Evolutionary conservation across 805 yeast species (phyloP).

Genomic region (Sporopachydermia quercuum): DNA sequence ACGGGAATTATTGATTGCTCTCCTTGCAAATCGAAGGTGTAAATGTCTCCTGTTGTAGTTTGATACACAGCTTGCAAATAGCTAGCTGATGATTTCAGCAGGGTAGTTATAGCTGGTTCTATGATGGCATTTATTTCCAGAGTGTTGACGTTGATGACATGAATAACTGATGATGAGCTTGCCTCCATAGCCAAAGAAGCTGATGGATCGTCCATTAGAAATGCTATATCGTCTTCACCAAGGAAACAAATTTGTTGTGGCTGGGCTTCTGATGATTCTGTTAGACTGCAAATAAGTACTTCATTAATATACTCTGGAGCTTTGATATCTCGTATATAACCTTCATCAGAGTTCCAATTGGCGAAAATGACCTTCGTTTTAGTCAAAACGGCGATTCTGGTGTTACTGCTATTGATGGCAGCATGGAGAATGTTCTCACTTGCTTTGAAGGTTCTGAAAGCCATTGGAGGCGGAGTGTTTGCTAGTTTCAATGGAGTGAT

Average conservation of each 20-base stretch:
- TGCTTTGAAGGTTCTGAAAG: conserved; percentile 49
- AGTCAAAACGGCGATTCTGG: conserved; percentile 41
- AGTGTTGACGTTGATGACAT: background rate
- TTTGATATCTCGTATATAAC: conserved; percentile 19
- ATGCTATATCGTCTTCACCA: background rate
- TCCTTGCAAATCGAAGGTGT: background rate
- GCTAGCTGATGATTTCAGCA: background rate
- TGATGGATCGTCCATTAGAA: too few species aligned
- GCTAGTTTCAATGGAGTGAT: conserved; percentile 76
- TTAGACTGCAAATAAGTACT: conserved; percentile 2
- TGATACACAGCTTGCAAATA: background rate
- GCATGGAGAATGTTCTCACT: conserved; percentile 43
- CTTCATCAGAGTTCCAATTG: conserved; percentile 26
- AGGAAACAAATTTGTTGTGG: background rate
- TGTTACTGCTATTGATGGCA: conserved; percentile 49
- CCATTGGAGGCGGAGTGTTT: conserved; percentile 90
- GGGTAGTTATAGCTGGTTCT: background rate
- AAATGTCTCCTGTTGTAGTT: background rate
- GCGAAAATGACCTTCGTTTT: conserved; percentile 32
- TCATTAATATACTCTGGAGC: conserved; percentile 7
- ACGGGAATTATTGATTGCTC: background rate
- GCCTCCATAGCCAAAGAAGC: too few species aligned
- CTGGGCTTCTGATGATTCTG: background rate
- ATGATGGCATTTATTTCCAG: background rate
- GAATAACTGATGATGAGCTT: background rate